Percentiles rank a stretch among this genome's conserved stretches.
phyloP scores from a whole-genome alignment of 495 filamentous ascomycete genomes.

The Aspergillus steynii region DNA sequence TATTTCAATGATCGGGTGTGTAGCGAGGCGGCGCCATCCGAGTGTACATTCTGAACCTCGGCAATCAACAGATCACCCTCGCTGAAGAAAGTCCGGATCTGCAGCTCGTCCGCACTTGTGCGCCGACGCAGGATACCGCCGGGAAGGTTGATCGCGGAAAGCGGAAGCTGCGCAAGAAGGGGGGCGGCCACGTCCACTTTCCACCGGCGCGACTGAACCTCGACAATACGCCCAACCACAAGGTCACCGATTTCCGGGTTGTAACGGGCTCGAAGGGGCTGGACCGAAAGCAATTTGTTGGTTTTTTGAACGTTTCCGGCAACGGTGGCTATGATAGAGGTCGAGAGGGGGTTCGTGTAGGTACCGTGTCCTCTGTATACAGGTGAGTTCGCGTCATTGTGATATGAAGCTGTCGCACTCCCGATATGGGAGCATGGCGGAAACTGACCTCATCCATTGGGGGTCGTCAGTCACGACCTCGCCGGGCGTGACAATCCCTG shows the following conservation, averaged over 20 bases:
- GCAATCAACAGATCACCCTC: slow-evolving; percentile 90
- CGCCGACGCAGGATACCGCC: slow-evolving; percentile 89
- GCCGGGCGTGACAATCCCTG: slow-evolving; percentile 80
- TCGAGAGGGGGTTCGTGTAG: slow-evolving; percentile 57
- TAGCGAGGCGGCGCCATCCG: slow-evolving; percentile 77
- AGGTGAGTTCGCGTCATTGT: slow-evolving; percentile 16
- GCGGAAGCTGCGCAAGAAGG: slow-evolving; percentile 76
- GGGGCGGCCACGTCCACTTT: slow-evolving; percentile 88
- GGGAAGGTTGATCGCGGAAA: slow-evolving; percentile 89
- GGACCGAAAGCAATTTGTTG: slow-evolving; percentile 92
- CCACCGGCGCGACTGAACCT: slow-evolving; percentile 89
- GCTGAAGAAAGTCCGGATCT: slow-evolving; percentile 88
- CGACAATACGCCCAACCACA: slow-evolving; percentile 88
- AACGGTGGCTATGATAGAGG: slow-evolving; percentile 79
- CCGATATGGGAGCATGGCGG: background rate
- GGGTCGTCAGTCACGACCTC: slow-evolving; percentile 85
- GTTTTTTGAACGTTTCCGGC: slow-evolving; percentile 85
- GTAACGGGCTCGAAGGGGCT: slow-evolving; percentile 88
- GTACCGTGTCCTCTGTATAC: slow-evolving; percentile 75
- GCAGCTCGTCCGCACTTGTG: slow-evolving; percentile 91
- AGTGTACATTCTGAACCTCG: slow-evolving; percentile 82
- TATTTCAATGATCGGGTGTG: slow-evolving; percentile 91
- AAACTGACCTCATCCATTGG: slow-evolving; percentile 88
- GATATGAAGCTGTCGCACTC: background rate
- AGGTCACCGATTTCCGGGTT: slow-evolving; percentile 94